phyloP scores from a whole-genome alignment of 345 rosid genomes.

The Turritis glabra region DNA sequence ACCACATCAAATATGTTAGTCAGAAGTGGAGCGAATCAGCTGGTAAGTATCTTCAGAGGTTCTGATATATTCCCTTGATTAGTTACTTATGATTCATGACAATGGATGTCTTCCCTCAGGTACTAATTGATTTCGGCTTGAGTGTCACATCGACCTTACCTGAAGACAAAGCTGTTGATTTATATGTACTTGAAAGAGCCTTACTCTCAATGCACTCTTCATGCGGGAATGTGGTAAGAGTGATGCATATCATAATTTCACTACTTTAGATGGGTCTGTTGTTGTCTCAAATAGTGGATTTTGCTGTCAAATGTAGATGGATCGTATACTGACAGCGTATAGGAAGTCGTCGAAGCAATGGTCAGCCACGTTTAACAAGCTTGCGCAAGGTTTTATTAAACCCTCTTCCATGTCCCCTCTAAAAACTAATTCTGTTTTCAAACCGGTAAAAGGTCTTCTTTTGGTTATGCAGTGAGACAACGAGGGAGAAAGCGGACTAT shows the following conservation, averaged over 20 bases:
- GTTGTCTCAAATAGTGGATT: not conserved
- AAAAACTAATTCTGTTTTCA: not conserved
- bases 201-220: conserved; percentile 92
- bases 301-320: conserved; percentile 59
- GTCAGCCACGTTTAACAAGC: conserved; percentile 92
- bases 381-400: conserved; percentile 71
- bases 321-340: conserved; percentile 68
- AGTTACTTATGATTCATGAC: conserved; percentile 24
- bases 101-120: conserved; percentile 44
- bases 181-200: conserved; percentile 95
- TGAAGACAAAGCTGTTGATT: conserved; percentile 94
- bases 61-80: not conserved
- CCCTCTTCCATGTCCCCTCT: not conserved
- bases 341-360: conserved; percentile 96
- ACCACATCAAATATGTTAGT: conserved; percentile 94
- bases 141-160: conserved; percentile 93
- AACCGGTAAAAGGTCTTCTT: conserved; percentile 5
- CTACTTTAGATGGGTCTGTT: not conserved
- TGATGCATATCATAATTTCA: not conserved
- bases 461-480: conserved; percentile 61
- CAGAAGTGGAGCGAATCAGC: conserved; percentile 58
- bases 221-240: conserved; percentile 93
- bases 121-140: conserved; percentile 90
- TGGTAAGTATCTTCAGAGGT: conserved; percentile 44
- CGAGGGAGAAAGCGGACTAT: conserved; percentile 94